Conservation (phyloP, 2,329 filamentous ascomycete genomes). For the Trichophyton rubrum region DNA sequence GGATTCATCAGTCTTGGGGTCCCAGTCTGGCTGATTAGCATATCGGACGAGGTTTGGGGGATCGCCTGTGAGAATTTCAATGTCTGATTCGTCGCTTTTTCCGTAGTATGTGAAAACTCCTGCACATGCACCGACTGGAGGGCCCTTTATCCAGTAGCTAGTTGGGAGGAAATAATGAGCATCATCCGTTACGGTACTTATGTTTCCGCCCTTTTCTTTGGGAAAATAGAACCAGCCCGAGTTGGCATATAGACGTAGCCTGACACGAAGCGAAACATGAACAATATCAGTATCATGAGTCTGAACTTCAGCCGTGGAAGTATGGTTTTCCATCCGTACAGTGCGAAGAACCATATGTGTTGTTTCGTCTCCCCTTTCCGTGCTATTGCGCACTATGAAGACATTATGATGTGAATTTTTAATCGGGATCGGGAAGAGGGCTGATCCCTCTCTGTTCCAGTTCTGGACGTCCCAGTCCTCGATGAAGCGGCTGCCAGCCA, state of each 20-base stretch:
- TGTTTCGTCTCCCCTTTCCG: constrained; percentile 13
- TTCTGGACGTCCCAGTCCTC: constrained; percentile 33
- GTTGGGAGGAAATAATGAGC: not conserved
- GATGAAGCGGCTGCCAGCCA: constrained; percentile 9
- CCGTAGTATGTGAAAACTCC: constrained; percentile 41
- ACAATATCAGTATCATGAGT: constrained; percentile 33
- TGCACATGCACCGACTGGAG: constrained; percentile 37
- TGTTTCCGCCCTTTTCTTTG: not conserved
- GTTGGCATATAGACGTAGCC: constrained; percentile 28
- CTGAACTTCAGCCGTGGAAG: constrained; percentile 39
- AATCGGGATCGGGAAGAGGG: constrained; percentile 30
- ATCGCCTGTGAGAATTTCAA: constrained; percentile 42
- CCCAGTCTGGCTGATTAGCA: constrained; percentile 33
- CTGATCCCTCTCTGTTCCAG: constrained; percentile 32
- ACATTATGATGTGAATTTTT: constrained; percentile 37
- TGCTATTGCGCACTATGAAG: constrained; percentile 29
- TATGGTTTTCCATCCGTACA: constrained; percentile 31
- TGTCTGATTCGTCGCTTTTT: constrained; percentile 38
- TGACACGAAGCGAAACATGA: constrained; percentile 38
- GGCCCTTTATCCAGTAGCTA: constrained; percentile 15
- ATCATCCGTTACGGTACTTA: not conserved
- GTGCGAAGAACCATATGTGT: constrained; percentile 39
- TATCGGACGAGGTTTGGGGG: constrained; percentile 32
- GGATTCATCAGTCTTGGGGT: constrained; percentile 21
- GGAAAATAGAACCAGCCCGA: not conserved